Base-by-base conservation (phyloP, 768 basidiomycete genomes). In the Lyophyllum atratum region DNA sequence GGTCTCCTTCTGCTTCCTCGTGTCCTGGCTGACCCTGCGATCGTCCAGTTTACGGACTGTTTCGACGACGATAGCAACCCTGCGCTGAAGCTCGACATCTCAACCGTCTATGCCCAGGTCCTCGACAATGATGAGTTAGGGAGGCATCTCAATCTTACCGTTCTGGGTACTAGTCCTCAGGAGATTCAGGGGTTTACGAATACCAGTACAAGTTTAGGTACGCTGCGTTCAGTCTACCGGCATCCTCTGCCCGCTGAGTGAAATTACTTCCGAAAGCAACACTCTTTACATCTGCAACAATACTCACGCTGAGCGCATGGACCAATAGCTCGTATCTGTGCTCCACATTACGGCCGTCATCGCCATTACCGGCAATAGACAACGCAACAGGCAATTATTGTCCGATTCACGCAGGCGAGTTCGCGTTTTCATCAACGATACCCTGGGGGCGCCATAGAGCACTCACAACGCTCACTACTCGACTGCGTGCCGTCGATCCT, bases 401-500 rank as follows among this genome's bases (percentile, higher is more conserved):
- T 67, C 94, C 95, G 12, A 76, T 97, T 57, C 67, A 78, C 4
- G 78, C 86, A 3, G 96, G 96, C 1, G 83, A 85, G 1, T 87
- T 97, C 65, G 95, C 87, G 1, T 84, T 98, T 66, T 84, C 92
- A 22, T 77, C 92, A 11, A 80, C 87, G 17, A 84, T 93, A 39
- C 85, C 85, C 5, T 84, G 90, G 66, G 78, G 82, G 33, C 64
- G 75, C 43, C 77, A 82, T 57, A 89, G 90, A 67, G 82, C 86
- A 15, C 78, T 98, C 43, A 92, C 91, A 12, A 95, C 95, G 10
- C 80, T 96, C 54, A 80, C 83, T 59, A 97, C 95, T 1, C 86
- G 86, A 21, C 73, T 99, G 22, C 87, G 92, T 45, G 90, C 95
- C 8, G 89, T 98, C 22, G 97, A 99, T 73, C 87, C 95, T 0